These are phyloP conservation scores for Esteya vermicola DNA, from an alignment of 2,329 filamentous ascomycete species.

Conservation along the genomic window DNA sequence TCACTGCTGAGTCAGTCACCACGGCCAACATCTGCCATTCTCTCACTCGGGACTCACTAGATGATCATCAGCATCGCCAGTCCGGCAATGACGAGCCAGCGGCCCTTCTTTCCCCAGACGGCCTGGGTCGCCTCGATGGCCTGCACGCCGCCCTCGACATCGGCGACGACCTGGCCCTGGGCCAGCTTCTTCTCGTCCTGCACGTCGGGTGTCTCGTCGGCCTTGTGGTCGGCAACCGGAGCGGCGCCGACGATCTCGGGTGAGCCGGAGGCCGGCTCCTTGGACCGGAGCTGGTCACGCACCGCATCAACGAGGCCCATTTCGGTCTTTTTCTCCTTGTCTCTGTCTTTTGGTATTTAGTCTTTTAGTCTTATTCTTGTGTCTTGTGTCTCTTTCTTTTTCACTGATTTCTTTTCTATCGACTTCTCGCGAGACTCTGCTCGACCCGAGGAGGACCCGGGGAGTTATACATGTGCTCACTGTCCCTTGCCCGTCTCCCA, in stretches of 20 bases:
- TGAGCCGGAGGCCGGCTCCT: too few relatives aligned
- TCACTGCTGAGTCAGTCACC: constrained; percentile 10
- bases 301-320: not conserved
- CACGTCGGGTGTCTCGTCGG: not conserved
- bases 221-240: constrained; percentile 12
- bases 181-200: not conserved
- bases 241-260: not conserved
- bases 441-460: too few relatives aligned
- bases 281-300: not conserved
- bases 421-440: too few relatives aligned
- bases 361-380: too few relatives aligned
- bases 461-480: too few relatives aligned
- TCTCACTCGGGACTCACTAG: constrained; percentile 6
- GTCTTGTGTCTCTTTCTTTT: too few relatives aligned
- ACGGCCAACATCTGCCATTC: not conserved
- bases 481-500: too few relatives aligned
- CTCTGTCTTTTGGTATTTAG: too few relatives aligned
- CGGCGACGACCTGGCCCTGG: not conserved
- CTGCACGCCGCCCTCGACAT: constrained; percentile 27
- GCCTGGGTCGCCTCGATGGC: constrained; percentile 60
- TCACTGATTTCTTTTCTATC: too few relatives aligned
- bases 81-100: constrained; percentile 11
- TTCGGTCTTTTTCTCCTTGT: too few relatives aligned
- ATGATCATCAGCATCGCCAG: constrained; percentile 15
- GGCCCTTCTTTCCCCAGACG: constrained; percentile 41